Conservation (phyloP, 768 basidiomycete genomes). For the Podaxis rugospora region DNA sequence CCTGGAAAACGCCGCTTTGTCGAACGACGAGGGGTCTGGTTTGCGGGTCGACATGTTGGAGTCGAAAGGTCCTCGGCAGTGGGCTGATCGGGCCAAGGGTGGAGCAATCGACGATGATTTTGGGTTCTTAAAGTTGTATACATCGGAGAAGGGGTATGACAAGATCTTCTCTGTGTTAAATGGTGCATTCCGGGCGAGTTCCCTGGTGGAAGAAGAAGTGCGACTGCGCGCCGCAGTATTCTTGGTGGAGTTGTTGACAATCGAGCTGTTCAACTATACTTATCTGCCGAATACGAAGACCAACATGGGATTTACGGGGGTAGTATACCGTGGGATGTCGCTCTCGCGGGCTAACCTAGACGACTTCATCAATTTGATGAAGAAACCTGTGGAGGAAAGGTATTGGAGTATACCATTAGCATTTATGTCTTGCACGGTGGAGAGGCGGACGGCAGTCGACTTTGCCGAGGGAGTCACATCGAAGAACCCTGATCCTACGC, state of each 20-base stretch:
- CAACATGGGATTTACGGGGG: slow-evolving; percentile 15
- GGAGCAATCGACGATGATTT: slow-evolving; percentile 14
- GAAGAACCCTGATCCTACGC: background rate
- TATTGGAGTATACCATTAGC: slow-evolving; percentile 21
- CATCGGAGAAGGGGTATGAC: slow-evolving; percentile 17
- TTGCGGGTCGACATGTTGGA: background rate
- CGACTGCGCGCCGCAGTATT: slow-evolving; percentile 18
- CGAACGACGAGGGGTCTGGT: slow-evolving; percentile 3
- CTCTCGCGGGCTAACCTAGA: slow-evolving; percentile 14
- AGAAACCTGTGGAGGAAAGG: slow-evolving; percentile 17
- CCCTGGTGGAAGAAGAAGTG: slow-evolving; percentile 5
- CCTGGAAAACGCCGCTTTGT: slow-evolving; percentile 7
- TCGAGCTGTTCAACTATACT: slow-evolving; percentile 21
- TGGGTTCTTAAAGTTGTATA: slow-evolving; percentile 17
- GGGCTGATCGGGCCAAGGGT: slow-evolving; percentile 14
- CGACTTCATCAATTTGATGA: slow-evolving; percentile 15
- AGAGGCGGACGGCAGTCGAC: slow-evolving; percentile 12
- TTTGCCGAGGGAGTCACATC: slow-evolving; percentile 12
- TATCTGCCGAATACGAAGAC: background rate
- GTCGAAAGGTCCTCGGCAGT: slow-evolving; percentile 14
- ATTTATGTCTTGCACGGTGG: slow-evolving; percentile 17
- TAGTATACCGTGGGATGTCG: slow-evolving; percentile 16
- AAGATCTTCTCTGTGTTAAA: slow-evolving; percentile 18
- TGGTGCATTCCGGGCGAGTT: slow-evolving; percentile 15
- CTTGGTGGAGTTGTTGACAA: slow-evolving; percentile 20